phyloP scores from a whole-genome alignment of 108 stramenopile species.

The Stephanodiscus minutulus region DNA sequence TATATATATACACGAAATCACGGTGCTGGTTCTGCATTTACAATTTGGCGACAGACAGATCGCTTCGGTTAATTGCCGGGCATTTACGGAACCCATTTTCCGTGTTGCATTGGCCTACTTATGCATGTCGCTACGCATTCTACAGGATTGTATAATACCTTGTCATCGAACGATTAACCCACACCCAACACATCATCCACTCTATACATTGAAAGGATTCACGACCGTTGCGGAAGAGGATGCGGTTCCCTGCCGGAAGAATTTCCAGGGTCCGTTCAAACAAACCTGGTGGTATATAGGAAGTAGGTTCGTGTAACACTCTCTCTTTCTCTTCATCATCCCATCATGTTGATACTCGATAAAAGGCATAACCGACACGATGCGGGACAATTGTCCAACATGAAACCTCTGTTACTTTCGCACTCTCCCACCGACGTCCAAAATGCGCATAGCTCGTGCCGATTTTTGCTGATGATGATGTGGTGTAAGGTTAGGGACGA shows the following conservation, averaged over 20 bases:
- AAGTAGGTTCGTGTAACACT: not conserved
- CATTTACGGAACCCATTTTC: no score
- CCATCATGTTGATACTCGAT: conserved; percentile 41
- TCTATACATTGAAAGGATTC: not conserved
- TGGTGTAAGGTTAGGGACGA: not conserved
- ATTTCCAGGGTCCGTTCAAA: not conserved
- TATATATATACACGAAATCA: no score
- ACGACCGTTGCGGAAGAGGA: not conserved
- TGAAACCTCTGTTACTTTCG: conserved; percentile 71
- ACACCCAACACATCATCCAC: not conserved
- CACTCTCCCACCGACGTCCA: conserved; percentile 80
- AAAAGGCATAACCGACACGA: conserved; percentile 83
- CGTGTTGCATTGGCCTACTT: no score
- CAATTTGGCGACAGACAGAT: no score
- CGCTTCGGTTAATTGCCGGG: no score
- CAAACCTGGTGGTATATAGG: not conserved
- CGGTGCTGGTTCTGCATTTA: no score
- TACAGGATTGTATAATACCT: not conserved
- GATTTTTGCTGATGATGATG: conserved; percentile 52
- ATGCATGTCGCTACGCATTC: not conserved
- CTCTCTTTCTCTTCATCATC: no score
- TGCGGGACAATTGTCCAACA: conserved; percentile 77
- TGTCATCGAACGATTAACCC: not conserved
- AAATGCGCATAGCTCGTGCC: conserved; percentile 67
- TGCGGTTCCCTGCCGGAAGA: not conserved